These are phyloP conservation scores for Lodderomyces elongisporus DNA, from an alignment of 1,139 yeast genomes.

Conservation along the genomic window DNA sequence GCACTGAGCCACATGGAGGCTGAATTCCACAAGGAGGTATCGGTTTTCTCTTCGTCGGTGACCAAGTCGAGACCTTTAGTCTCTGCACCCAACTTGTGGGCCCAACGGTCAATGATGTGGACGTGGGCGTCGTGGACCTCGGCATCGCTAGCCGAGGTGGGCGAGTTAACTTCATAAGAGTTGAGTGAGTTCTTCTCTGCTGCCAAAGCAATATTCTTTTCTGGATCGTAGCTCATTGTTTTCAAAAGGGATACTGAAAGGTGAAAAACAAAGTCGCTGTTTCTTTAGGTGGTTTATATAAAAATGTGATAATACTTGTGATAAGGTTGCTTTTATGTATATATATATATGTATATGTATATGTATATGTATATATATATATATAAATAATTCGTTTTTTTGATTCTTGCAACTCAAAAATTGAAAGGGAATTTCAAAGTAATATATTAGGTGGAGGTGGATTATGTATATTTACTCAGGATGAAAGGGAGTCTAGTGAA, in stretches of 20 bases:
- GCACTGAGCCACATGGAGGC: slow-evolving; percentile 94
- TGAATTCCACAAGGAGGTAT: slow-evolving; percentile 57
- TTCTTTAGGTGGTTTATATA: not conserved
- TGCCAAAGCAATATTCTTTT: slow-evolving; percentile 3
- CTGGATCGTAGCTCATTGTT: not conserved
- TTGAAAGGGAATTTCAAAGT: too few relatives aligned
- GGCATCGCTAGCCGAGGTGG: slow-evolving; percentile 7
- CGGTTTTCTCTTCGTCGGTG: slow-evolving; percentile 64
- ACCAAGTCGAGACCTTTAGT: slow-evolving; percentile 66
- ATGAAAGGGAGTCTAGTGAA: not conserved
- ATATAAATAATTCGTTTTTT: too few relatives aligned
- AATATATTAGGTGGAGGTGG: slow-evolving; percentile 11
- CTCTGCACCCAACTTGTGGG: slow-evolving; percentile 47
- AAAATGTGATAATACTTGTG: too few relatives aligned
- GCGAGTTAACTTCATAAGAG: slow-evolving; percentile 8
- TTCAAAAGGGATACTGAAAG: not conserved
- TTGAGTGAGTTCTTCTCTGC: slow-evolving; percentile 6
- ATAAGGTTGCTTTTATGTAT: too few relatives aligned
- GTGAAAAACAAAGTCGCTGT: not conserved
- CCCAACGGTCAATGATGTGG: slow-evolving; percentile 22
- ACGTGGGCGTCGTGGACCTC: slow-evolving; percentile 10
- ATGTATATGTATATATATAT: too few relatives aligned
- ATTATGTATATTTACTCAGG: slow-evolving; percentile 8
- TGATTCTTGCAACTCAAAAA: too few relatives aligned
- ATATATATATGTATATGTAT: too few relatives aligned